A percentile compares a stretch with the other conserved stretches of the same genome.
These are phyloP conservation scores for Thinopyrum elongatum DNA, from an alignment of 176 grass and related monocot species.

Conservation along the genomic window DNA sequence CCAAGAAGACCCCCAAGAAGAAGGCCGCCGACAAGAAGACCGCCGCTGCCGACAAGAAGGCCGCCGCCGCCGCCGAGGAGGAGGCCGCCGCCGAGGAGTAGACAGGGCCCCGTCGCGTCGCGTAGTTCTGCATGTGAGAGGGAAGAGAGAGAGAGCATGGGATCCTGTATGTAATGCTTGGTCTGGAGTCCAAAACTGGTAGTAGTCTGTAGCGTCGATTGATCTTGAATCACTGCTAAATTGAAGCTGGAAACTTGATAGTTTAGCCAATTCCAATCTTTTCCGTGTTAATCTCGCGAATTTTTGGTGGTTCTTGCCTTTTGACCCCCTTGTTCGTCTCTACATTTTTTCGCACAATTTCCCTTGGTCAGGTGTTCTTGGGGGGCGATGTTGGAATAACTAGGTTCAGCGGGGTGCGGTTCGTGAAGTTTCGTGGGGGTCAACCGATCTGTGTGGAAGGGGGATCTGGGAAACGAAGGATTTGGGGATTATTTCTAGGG, in stretches of 20 bases:
- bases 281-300: not conserved
- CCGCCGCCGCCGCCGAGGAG: no score
- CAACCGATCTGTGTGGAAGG: not conserved
- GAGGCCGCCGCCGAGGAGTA: not conserved
- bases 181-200: not conserved
- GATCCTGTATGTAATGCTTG: not conserved
- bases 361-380: no score
- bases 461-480: not conserved
- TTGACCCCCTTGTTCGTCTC: not conserved
- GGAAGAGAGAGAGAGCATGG: not conserved
- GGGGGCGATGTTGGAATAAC: not conserved
- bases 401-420: rapidly evolving
- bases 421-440: not conserved
- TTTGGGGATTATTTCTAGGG: not conserved
- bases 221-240: not conserved
- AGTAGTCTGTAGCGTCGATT: not conserved
- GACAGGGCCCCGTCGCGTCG: not conserved
- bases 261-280: not conserved
- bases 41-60: not conserved
- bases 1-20: no score
- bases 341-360: not conserved
- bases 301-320: not conserved
- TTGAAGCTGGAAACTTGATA: not conserved
- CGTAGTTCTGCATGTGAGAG: not conserved
- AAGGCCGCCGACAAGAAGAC: not conserved